These are phyloP conservation scores for Agroathelia rolfsii DNA, from an alignment of 1,284 basidiomycete genomes.

Conservation along the genomic window DNA sequence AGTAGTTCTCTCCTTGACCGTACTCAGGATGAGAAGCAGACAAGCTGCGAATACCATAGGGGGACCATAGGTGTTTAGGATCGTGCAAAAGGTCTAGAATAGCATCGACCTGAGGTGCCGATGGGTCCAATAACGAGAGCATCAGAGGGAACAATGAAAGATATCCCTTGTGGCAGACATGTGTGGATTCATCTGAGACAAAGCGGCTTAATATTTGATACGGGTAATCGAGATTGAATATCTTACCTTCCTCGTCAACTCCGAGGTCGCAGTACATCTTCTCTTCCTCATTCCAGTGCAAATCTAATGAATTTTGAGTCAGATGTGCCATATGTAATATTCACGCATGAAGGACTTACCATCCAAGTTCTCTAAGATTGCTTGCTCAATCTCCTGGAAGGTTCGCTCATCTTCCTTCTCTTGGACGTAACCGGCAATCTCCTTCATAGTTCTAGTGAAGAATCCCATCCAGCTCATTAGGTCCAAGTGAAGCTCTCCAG, in stretches of 20 bases:
- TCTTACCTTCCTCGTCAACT: conserved; percentile 74
- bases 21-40: conserved; percentile 80
- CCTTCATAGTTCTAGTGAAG: conserved; percentile 83
- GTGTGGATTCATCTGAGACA: conserved; percentile 72
- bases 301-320: conserved; percentile 39
- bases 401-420: conserved; percentile 72
- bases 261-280: conserved; percentile 91
- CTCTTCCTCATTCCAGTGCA: conserved; percentile 86
- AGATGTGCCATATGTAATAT: conserved; percentile 3
- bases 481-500: conserved; percentile 88
- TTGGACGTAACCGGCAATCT: conserved; percentile 76
- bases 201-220: conserved; percentile 3
- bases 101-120: conserved; percentile 69
- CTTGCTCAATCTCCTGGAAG: conserved; percentile 69
- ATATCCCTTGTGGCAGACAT: conserved; percentile 87
- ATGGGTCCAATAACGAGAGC: conserved; percentile 64
- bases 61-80: conserved; percentile 82
- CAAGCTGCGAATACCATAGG: conserved; percentile 81
- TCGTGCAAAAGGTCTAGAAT: conserved; percentile 76
- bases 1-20: conserved; percentile 90
- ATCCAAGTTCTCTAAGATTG: conserved; percentile 79
- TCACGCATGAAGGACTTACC: conserved; percentile 44
- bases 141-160: conserved; percentile 90
- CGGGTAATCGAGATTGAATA: conserved; percentile 1
- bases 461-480: conserved; percentile 93